Evolutionary conservation across 2,329 filamentous ascomycete species (phyloP), one percentile per base, ranked within the genome.

Genomic region (Pezicula radicicola): DNA sequence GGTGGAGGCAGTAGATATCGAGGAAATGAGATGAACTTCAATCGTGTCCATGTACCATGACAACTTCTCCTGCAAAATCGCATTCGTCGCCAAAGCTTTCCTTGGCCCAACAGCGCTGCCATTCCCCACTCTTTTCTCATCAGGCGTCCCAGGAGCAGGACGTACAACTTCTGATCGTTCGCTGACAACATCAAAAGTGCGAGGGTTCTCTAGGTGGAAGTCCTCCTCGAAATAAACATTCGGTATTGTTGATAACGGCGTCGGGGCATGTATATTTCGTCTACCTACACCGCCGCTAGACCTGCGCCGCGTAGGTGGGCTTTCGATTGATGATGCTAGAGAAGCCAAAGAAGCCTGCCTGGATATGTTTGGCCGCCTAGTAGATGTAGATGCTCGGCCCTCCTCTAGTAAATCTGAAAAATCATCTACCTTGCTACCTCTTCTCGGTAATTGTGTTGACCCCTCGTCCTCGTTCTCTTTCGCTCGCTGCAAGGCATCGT

Each of bases 41-140:
- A 99, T 91, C 0, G 94, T 99, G 68, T 99, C 94, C 91, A 99
- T 96, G 69, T 99, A 99, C 94, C 94, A 99, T 0, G 94, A 97
- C 12, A 99, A 76, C 70, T 99, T 99, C 70, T 99, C 94, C 68
- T 99, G 94, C 35, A 99, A 70, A 53, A 99, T 99, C 0, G 94
- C 94, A 70, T 99, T 99, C 0, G 92, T 97, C 7, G 93, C 93
- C 27, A 99, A 76, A 1, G 90, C 89, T 68, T 97, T 97, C 54
- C 93, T 83, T 8, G 88, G 85, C 10, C 79, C 78, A 19, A 79
- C 71, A 0, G 78, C 72, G 47, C 74, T 75, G 5, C 83, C 84
- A 66, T 85, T 89, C 3, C 75, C 69, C 4, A 70, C 70, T 35
- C 73, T 75, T 21, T 80, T 78, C 25, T 84, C 79, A 55, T 84